Evolutionary conservation across 306 rosid species (phyloP).

Genomic region (Datisca glomerata): DNA sequence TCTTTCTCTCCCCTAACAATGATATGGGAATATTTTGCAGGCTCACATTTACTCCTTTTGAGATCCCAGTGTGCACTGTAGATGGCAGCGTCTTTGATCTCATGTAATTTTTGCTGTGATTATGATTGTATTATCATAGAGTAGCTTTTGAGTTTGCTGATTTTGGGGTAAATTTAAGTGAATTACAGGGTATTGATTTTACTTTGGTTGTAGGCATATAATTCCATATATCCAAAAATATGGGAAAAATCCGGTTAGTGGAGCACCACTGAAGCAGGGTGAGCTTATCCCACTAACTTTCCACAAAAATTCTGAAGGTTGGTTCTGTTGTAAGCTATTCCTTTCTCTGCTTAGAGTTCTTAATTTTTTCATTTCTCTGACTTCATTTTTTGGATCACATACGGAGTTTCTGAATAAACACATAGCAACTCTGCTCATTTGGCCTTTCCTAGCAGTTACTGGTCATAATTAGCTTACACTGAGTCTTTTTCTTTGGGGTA

Average conservation of each 20-base stretch:
- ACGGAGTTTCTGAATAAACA: too few species aligned
- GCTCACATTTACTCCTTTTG: slow-evolving; percentile 86
- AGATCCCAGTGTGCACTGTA: slow-evolving; percentile 69
- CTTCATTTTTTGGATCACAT: too few species aligned
- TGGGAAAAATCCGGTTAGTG: slow-evolving; percentile 85
- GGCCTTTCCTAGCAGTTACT: too few species aligned
- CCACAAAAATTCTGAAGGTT: slow-evolving; percentile 92
- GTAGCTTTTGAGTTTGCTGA: slow-evolving; percentile 4
- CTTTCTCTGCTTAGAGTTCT: slow-evolving; percentile 2
- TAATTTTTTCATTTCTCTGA: not conserved
- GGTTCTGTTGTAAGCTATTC: not conserved
- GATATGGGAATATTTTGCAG: slow-evolving; percentile 17
- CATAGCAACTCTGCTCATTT: too few species aligned
- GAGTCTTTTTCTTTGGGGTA: too few species aligned
- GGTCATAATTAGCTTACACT: too few species aligned
- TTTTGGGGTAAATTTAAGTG: not conserved
- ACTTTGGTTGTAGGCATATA: slow-evolving; percentile 50
- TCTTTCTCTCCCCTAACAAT: not conserved
- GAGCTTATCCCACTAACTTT: slow-evolving; percentile 73
- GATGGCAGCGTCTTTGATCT: slow-evolving; percentile 78
- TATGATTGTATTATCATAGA: too few species aligned
- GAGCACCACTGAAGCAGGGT: slow-evolving; percentile 55
- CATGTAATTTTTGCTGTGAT: slow-evolving; percentile 30
- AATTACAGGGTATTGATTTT: not conserved
- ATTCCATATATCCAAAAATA: slow-evolving; percentile 66